phyloP scores from a whole-genome alignment of 176 grass and related monocot genomes.

The Eleusine coracana region DNA sequence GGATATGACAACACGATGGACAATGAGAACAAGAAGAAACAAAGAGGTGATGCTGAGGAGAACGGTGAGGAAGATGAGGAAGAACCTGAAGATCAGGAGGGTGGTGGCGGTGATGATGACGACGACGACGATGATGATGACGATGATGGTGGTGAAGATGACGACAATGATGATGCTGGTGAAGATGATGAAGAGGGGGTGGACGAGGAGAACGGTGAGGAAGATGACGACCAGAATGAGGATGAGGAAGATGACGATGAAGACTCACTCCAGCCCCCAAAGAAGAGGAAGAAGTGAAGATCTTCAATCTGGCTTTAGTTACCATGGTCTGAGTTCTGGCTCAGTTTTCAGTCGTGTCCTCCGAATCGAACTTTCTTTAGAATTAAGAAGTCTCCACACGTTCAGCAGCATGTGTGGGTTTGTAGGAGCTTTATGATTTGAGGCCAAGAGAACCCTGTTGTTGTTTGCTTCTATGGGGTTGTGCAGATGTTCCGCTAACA shows the following conservation, averaged over 20 bases:
- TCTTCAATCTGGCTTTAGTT: slow-evolving; percentile 39
- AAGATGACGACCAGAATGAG: slow-evolving; percentile 46
- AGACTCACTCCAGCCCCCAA: slow-evolving; percentile 71
- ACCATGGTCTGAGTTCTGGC: slow-evolving; percentile 39
- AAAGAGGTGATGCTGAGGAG: slow-evolving; percentile 52
- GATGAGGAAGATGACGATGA: slow-evolving; percentile 67
- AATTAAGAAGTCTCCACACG: slow-evolving; percentile 36
- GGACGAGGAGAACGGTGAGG: slow-evolving; percentile 8
- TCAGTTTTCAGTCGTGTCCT: slow-evolving; percentile 30
- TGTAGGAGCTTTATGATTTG: slow-evolving; percentile 52
- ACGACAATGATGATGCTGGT: not conserved
- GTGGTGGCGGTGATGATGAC: slow-evolving; percentile 21
- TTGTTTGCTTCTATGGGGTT: slow-evolving; percentile 52
- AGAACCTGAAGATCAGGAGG: slow-evolving; percentile 52
- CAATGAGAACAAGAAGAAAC: slow-evolving; percentile 53
- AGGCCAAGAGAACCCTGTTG: slow-evolving; percentile 40
- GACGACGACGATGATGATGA: slow-evolving; percentile 32
- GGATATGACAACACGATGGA: slow-evolving; percentile 61
- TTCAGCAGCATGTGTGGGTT: slow-evolving; percentile 33
- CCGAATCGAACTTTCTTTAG: slow-evolving; percentile 43
- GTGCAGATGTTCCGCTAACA: slow-evolving; percentile 61
- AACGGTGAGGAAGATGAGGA: slow-evolving; percentile 69
- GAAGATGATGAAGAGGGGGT: slow-evolving; percentile 41
- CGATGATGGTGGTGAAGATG: not conserved
- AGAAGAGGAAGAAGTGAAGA: slow-evolving; percentile 87